A percentile compares a stretch with the other conserved stretches of the same genome.
phyloP scores from a whole-genome alignment of 2,329 filamentous ascomycete genomes.

The Shiraia sp. region DNA sequence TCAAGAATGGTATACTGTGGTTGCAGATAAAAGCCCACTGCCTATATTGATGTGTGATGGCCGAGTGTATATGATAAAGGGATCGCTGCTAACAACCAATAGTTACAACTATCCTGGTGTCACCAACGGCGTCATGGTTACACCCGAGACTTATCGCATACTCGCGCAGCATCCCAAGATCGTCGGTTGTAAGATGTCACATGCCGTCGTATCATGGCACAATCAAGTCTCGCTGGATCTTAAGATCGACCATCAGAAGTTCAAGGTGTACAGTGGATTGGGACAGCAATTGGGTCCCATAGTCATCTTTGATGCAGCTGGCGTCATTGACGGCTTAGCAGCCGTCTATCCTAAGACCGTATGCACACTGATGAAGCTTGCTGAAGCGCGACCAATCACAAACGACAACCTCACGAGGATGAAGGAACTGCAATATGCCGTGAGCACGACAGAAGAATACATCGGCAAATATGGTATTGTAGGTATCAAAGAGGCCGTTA shows the following conservation, averaged over 20 bases:
- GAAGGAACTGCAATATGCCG: constrained; percentile 61
- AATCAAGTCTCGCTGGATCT: constrained; percentile 64
- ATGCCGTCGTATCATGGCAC: constrained; percentile 68
- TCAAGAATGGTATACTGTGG: constrained; percentile 62
- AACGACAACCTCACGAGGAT: constrained; percentile 52
- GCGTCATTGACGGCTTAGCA: constrained; percentile 68
- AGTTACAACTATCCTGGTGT: constrained; percentile 70
- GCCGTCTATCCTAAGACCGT: constrained; percentile 67
- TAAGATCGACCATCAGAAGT: constrained; percentile 60
- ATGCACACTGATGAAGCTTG: constrained; percentile 60
- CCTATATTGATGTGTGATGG: constrained; percentile 62
- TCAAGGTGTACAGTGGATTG: constrained; percentile 66
- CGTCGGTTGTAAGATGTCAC: constrained; percentile 70
- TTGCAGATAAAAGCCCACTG: constrained; percentile 64
- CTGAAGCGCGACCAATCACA: constrained; percentile 42
- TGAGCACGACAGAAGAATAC: constrained; percentile 65
- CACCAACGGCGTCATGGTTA: constrained; percentile 65
- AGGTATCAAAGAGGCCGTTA: constrained; percentile 67
- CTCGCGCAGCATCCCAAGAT: constrained; percentile 68
- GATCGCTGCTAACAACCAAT: constrained; percentile 10
- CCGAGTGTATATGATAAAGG: background rate
- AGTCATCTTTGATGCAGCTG: constrained; percentile 64
- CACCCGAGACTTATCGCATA: constrained; percentile 60
- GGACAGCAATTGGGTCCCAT: constrained; percentile 68
- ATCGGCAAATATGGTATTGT: constrained; percentile 64